A percentile compares a stretch with the other conserved stretches of the same genome.
These are phyloP conservation scores for Anacardium occidentale DNA, from an alignment of 345 rosid species.

Conservation along the genomic window DNA sequence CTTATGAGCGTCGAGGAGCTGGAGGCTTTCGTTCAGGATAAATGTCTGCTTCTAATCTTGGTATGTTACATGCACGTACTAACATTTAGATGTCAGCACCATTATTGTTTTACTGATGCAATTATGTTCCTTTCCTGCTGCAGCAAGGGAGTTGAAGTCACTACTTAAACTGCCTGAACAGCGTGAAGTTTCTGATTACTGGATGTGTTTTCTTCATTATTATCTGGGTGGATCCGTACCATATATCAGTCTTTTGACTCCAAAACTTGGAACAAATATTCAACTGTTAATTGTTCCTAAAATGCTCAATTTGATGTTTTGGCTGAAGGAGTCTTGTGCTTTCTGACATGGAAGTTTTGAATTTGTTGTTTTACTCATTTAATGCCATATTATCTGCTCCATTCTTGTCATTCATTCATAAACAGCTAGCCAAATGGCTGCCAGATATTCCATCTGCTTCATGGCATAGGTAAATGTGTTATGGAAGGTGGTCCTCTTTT, in stretches of 20 bases:
- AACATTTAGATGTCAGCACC: not conserved
- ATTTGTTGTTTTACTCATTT: constrained; percentile 42
- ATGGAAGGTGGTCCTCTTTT: constrained; percentile 24
- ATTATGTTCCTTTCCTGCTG: constrained; percentile 14
- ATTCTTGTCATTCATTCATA: constrained; percentile 28
- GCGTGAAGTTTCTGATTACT: constrained; percentile 26
- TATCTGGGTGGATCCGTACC: constrained; percentile 39
- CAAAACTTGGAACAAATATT: constrained; percentile 38
- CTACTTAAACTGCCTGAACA: constrained; percentile 25
- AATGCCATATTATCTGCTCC: constrained; percentile 39
- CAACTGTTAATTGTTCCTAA: constrained; percentile 40
- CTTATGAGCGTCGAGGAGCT: constrained; percentile 75
- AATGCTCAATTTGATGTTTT: constrained; percentile 43
- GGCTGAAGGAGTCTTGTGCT: constrained; percentile 44
- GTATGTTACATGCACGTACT: constrained; percentile 25
- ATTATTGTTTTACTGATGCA: constrained; percentile 13
- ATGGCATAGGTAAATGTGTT: constrained; percentile 21
- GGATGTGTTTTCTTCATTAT: constrained; percentile 29
- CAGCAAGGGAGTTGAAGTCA: constrained; percentile 31
- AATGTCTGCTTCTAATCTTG: constrained; percentile 19
- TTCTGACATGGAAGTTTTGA: constrained; percentile 40
- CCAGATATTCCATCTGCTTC: constrained; percentile 3
- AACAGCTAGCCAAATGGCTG: constrained; percentile 23
- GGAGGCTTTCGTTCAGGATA: constrained; percentile 54
- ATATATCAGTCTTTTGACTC: constrained; percentile 39